A percentile compares a stretch with the other conserved stretches of the same genome.
Evolutionary conservation across 257 asterid genomes (phyloP).

Genomic region (Forsythia suspensa): DNA sequence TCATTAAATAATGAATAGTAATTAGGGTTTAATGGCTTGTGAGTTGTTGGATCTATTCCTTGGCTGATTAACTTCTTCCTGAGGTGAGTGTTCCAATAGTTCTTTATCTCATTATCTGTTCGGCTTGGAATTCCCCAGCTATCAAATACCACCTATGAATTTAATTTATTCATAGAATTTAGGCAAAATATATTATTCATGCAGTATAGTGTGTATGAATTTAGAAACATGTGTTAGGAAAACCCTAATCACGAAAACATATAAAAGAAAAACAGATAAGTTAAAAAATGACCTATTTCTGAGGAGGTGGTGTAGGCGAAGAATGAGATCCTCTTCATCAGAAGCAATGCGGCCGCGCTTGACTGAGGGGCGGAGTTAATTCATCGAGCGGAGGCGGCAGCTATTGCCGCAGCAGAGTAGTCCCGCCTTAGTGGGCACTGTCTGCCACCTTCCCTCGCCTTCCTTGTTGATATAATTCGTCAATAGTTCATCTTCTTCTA

Average conservation of each 20-base stretch:
- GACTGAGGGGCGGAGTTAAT: constrained; percentile 62
- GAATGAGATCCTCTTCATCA: constrained; percentile 79
- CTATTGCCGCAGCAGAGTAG: constrained; percentile 16
- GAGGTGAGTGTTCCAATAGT: constrained; percentile 11
- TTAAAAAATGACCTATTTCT: constrained; percentile 55
- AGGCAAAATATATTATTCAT: too few relatives aligned
- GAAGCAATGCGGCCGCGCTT: constrained; percentile 61
- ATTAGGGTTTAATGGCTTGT: constrained; percentile 50
- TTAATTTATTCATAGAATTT: too few relatives aligned
- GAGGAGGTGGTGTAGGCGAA: constrained; percentile 84
- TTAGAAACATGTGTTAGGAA: not conserved
- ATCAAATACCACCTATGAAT: constrained; percentile 65
- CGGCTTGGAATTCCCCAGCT: constrained; percentile 81
- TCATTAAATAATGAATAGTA: constrained; percentile 58
- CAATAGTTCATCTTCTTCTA: constrained; percentile 34
- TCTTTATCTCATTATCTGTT: constrained; percentile 71
- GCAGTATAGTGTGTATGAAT: not conserved
- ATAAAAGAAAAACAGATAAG: not conserved
- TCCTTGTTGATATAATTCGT: constrained; percentile 27
- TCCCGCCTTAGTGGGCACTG: too few relatives aligned
- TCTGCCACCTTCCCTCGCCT: constrained; percentile 30
- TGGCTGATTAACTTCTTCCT: constrained; percentile 64
- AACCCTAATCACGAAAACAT: not conserved
- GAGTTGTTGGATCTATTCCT: constrained; percentile 80
- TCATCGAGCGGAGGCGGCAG: constrained; percentile 65